Evolutionary conservation across 169 alveolate genomes (phyloP), one percentile per base, ranked within the genome.

Genomic region (Cryptosporidium parvum): DNA sequence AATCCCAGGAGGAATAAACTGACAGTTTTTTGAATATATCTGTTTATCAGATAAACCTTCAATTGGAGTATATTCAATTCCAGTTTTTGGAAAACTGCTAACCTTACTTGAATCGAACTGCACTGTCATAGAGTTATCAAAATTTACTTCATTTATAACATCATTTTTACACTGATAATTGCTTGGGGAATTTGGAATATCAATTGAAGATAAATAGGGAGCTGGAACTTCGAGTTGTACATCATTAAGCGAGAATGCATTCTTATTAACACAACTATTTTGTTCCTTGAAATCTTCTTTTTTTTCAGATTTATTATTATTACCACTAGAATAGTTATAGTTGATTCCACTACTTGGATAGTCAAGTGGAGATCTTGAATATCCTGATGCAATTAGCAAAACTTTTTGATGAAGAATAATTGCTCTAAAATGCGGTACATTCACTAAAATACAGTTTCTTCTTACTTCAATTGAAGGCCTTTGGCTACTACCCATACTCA

Each of bases 391-490:
- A 29, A 80, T 80, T 65, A 80, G 62, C 23, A 80, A 33, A 45
- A 80, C 89, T 48, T 80, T 80, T 48, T 80, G 89, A 59, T 80
- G 89, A 10, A 80, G 68, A 37, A 80, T 80, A 7, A 80, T 80
- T 21, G 31, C 89, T 61, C 89, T 37, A 51, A 65, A 75, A 21
- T 62, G 69, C 18, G 93, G 93, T 21, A 92, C 69, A 48, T 86
- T 92, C 8, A 92, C 93, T 61, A 92, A 62, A 10, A 92, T 70
- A 73, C 94, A 92, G 44, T 80, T 68, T 69, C 93, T 62, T 29
- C 94, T 31, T 2, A 92, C 91, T 84, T 92, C 94, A 2, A 92
- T 84, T 35, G 92, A 75, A 35, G 94, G 93, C 14, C 94, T 71
- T 39, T 91, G 93, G 56, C 92, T 75, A 56, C 86, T 85, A 23